phyloP scores from a whole-genome alignment of 495 filamentous ascomycete species.

The Hyaloscypha bicolor region DNA sequence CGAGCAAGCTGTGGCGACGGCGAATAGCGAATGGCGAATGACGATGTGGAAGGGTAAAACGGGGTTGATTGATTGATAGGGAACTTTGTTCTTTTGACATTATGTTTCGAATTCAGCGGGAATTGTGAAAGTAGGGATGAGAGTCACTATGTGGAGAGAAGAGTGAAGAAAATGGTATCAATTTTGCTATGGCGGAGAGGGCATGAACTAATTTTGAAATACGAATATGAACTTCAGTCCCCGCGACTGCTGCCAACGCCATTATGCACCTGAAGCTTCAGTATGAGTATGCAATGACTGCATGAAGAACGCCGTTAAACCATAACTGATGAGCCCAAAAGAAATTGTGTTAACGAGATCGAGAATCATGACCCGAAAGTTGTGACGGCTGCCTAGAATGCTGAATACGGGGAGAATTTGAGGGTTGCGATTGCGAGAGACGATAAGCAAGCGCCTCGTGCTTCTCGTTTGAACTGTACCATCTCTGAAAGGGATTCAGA shows the following conservation, averaged over 20 bases:
- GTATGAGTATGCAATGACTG: neutral
- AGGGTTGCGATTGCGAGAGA: constrained; percentile 23
- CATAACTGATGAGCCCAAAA: neutral
- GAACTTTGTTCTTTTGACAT: neutral
- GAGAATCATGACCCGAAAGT: neutral
- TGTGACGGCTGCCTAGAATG: neutral
- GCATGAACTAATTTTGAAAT: neutral
- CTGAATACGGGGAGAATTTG: neutral
- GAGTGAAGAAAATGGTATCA: neutral
- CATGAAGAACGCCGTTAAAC: neutral
- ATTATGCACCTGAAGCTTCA: neutral
- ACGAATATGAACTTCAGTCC: neutral
- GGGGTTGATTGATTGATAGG: neutral
- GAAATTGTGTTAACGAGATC: neutral
- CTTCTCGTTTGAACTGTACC: constrained; percentile 11
- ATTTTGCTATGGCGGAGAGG: neutral
- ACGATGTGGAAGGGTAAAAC: neutral
- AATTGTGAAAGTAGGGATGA: too few species aligned
- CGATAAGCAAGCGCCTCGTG: constrained; percentile 27
- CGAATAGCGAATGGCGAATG: neutral
- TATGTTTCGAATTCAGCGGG: neutral
- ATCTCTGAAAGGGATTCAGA: constrained; percentile 14
- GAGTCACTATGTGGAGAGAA: neutral
- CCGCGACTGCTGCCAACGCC: neutral
- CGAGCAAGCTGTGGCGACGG: neutral